Evolutionary conservation across 805 yeast genomes (phyloP).

Genomic region (Zygosaccharomyces siamensis): DNA sequence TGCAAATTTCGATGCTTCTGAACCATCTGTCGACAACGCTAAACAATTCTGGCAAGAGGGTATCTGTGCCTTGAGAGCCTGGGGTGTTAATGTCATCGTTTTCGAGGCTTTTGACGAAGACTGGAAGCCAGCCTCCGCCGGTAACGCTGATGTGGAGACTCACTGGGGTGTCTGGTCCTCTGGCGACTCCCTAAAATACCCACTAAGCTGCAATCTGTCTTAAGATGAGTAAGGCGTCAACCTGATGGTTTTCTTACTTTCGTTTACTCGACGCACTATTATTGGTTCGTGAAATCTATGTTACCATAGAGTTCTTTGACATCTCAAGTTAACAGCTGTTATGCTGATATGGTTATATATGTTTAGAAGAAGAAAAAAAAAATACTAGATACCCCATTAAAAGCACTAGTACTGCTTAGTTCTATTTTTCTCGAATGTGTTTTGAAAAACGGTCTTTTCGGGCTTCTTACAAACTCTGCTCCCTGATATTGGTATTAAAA

Average conservation of each 20-base stretch:
- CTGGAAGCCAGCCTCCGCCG: slow-evolving; percentile 92
- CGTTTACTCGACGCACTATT: neutral
- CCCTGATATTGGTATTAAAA: neutral
- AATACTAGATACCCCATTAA: slow-evolving; percentile 3
- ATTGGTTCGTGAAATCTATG: slow-evolving; percentile 1
- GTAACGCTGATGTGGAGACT: slow-evolving; percentile 80
- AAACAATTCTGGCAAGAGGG: slow-evolving; percentile 79
- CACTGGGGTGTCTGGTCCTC: slow-evolving; percentile 89
- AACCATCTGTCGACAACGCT: slow-evolving; percentile 72
- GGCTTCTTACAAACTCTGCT: too few relatives aligned
- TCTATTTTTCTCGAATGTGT: neutral
- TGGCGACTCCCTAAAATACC: slow-evolving; percentile 43
- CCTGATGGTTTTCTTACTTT: neutral
- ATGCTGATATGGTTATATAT: slow-evolving; percentile 5
- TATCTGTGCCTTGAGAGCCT: slow-evolving; percentile 87
- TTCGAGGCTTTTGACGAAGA: slow-evolving; percentile 95
- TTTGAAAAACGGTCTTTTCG: neutral
- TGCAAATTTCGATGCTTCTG: slow-evolving; percentile 58
- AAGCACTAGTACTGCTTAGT: neutral
- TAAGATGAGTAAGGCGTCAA: slow-evolving; percentile 7
- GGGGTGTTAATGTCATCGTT: slow-evolving; percentile 90
- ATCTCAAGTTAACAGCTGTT: neutral
- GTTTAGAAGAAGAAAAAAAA: neutral
- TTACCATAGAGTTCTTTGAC: neutral
- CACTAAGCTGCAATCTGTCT: slow-evolving; percentile 44